Conservation (phyloP, 805 yeast species). For the Kodamaea kakaduensis region DNA sequence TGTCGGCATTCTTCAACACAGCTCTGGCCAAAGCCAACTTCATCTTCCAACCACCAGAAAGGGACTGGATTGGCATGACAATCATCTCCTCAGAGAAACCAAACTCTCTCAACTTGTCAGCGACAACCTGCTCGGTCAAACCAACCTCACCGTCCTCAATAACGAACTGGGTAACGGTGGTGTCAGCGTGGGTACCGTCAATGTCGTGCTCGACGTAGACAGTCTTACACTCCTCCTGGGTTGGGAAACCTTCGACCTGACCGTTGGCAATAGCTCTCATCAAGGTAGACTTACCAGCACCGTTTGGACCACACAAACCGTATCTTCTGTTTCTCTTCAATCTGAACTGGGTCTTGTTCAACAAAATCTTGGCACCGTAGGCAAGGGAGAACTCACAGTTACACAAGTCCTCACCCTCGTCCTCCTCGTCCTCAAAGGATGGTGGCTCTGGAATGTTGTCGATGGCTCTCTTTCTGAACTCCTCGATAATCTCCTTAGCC, state of each 20-base stretch:
- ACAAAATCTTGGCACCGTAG: slow-evolving; percentile 99
- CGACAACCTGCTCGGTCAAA: slow-evolving; percentile 64
- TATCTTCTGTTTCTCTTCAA: slow-evolving; percentile 98
- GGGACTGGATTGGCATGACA: slow-evolving; percentile 87
- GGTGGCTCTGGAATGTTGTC: slow-evolving; percentile 98
- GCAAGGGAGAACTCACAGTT: slow-evolving; percentile 99
- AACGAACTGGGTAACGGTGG: slow-evolving; percentile 90
- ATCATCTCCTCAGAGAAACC: slow-evolving; percentile 93
- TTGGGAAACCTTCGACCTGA: slow-evolving; percentile 99
- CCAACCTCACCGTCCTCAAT: slow-evolving; percentile 76
- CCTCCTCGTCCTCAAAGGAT: slow-evolving; percentile 92
- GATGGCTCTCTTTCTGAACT: slow-evolving; percentile 92
- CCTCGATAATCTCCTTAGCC: slow-evolving; percentile 87
- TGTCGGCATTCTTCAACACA: slow-evolving; percentile 96
- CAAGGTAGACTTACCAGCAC: slow-evolving; percentile 56
- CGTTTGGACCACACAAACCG: slow-evolving; percentile 79
- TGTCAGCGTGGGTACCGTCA: slow-evolving; percentile 96
- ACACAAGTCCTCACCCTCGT: slow-evolving; percentile 99
- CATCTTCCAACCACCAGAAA: slow-evolving; percentile 99
- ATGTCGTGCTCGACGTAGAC: slow-evolving; percentile 99
- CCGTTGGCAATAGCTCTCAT: slow-evolving; percentile 98
- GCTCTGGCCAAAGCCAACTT: slow-evolving; percentile 99
- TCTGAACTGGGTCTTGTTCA: slow-evolving; percentile 98
- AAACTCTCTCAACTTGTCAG: slow-evolving; percentile 79
- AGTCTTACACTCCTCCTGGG: slow-evolving; percentile 98